phyloP scores from a whole-genome alignment of 306 rosid species.

The Castanospermum australe region DNA sequence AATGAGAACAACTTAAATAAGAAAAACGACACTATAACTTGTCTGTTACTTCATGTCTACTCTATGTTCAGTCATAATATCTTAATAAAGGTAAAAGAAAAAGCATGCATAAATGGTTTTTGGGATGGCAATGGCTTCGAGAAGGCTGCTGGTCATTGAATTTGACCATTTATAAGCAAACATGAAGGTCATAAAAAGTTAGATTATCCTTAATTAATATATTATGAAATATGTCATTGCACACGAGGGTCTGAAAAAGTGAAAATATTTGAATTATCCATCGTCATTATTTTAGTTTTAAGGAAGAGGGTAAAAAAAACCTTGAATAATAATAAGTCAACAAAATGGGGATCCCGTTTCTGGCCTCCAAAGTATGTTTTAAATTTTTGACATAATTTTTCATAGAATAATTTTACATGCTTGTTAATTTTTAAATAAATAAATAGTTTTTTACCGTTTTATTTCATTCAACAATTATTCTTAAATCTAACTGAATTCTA shows the following conservation, averaged over 20 bases:
- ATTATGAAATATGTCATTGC: neutral
- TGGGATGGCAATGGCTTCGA: neutral
- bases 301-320: neutral
- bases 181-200: neutral
- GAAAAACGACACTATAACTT: neutral
- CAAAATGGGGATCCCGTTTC: conserved; percentile 5
- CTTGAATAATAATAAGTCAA: neutral
- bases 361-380: conserved; percentile 13
- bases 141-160: neutral
- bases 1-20: neutral
- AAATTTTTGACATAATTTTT: too few relatives aligned
- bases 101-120: neutral
- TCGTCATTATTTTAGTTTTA: neutral
- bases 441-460: too few relatives aligned
- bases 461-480: too few relatives aligned
- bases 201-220: neutral
- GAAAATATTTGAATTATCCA: neutral
- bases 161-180: neutral
- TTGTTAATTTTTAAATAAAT: too few relatives aligned
- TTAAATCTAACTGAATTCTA: too few relatives aligned
- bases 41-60: neutral
- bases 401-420: too few relatives aligned
- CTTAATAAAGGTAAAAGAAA: neutral
- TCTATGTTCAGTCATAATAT: neutral
- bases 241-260: neutral